Base-by-base conservation (phyloP, 495 filamentous ascomycete genomes). In the Niebla homalea region DNA sequence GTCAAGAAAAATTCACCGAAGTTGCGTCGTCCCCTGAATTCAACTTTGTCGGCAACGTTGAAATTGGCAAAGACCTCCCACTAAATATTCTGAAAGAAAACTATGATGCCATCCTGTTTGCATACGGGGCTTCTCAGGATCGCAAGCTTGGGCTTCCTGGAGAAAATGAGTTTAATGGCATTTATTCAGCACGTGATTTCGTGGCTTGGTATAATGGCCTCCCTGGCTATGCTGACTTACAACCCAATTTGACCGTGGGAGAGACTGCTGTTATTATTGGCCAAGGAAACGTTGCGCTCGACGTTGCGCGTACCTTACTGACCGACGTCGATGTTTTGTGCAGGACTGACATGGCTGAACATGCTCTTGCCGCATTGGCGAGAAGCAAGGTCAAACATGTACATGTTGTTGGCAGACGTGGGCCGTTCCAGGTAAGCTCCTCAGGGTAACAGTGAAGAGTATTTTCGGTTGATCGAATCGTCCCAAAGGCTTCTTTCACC, bases 171-270 rank as follows among this genome's bases (percentile, higher is more conserved):
- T 56, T 86, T 32, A 68, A 70, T 11, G 86, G 87, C 37, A 80
- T 98, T 35, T 82, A 87, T 66, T 94, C 89, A 15, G 92, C 92
- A 3, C 77, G 92, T 6, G 84, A 87, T 44, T 98, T 97, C 64
- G 93, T 98, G 5, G 92, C 90, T 15, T 98, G 92, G 92, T 98
- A 98, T 66, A 97, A 97, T 61, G 89, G 93, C 16, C 73, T 94
- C 0, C 93, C 92, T 0, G 84, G 94, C 58, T 84, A 85, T 62
- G 76, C 84, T 21, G 63, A 77, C 56, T 66, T 95, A n/a, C 70
- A 73, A 12, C 92, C 90, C 1, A 78, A 87, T 58, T 76, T 97
- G 14, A 77, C 77, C 1, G 68, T 73, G 7, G 87, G 85, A 2
- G 89, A 95, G 41, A 78, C 89, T 56, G 93, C 87, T 4, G 79